Conservation (phyloP, 1,284 basidiomycete species). For the Leccinum pallidistipes region DNA sequence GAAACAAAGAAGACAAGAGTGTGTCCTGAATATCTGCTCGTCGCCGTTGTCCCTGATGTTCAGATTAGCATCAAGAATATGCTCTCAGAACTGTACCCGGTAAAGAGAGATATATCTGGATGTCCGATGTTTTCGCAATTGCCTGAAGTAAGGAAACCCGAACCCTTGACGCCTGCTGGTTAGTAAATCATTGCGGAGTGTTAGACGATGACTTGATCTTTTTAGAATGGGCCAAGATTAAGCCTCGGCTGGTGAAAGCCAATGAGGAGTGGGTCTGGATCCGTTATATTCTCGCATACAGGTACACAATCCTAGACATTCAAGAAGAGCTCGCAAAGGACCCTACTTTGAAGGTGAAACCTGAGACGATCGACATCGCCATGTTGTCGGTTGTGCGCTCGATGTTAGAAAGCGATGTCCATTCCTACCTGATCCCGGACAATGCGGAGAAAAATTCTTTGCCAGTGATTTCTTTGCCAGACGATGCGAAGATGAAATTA, state of each 20-base stretch:
- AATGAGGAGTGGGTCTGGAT: not conserved
- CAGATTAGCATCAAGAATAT: conserved; percentile 7
- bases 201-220: too few species aligned
- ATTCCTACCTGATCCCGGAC: not conserved
- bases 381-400: conserved; percentile 4
- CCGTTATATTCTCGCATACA: not conserved
- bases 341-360: conserved; percentile 3
- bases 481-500: not conserved
- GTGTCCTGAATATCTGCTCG: not conserved
- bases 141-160: conserved; percentile 10
- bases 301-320: accelerated
- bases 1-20: conserved; percentile 12
- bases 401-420: conserved; percentile 1
- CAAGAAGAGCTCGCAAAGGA: not conserved
- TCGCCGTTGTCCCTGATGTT: not conserved
- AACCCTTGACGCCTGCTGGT: too few species aligned
- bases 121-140: not conserved
- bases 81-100: not conserved
- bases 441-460: too few species aligned
- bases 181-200: too few species aligned
- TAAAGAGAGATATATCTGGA: too few species aligned
- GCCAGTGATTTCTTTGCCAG: too few species aligned
- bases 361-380: conserved; percentile 10
- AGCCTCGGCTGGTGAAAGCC: too few species aligned
- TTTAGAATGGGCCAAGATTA: too few species aligned